phyloP scores from a whole-genome alignment of 768 basidiomycete species.

The Boletus insuetus region DNA sequence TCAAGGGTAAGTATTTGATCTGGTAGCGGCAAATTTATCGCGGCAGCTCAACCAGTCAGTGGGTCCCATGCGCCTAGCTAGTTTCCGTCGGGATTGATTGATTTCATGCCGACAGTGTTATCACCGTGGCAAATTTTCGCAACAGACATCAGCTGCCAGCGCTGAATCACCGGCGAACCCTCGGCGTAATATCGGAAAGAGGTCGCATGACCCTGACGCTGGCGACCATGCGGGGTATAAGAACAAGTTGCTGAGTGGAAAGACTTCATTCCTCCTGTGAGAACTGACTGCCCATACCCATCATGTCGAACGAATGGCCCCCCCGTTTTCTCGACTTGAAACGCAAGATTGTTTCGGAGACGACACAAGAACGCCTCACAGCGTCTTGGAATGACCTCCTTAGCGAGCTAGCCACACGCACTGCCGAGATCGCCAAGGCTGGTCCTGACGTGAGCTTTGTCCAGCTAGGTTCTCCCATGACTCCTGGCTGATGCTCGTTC shows the following conservation, averaged over 20 bases:
- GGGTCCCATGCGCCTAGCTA: neutral
- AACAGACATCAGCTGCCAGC: neutral
- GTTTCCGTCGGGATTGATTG: neutral
- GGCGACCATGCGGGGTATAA: constrained; percentile 8
- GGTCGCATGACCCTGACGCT: neutral
- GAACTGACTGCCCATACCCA: neutral
- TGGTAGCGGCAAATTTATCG: too few species aligned
- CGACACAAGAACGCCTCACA: constrained; percentile 47
- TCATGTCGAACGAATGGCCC: constrained; percentile 20
- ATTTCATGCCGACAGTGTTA: neutral
- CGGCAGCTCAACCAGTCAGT: neutral
- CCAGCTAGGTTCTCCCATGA: neutral
- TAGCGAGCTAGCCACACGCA: constrained; percentile 44
- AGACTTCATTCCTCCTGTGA: neutral
- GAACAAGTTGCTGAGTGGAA: neutral
- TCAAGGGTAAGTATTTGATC: too few species aligned
- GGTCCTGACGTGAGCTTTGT: constrained; percentile 46
- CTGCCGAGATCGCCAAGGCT: constrained; percentile 41
- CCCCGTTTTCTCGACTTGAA: constrained; percentile 58
- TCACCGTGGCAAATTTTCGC: neutral
- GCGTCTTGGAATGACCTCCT: constrained; percentile 60
- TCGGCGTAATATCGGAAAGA: constrained; percentile 1
- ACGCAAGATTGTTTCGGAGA: constrained; percentile 48
- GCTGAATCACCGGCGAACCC: constrained; percentile 5
- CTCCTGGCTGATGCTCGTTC: neutral